Evolutionary conservation across 208 protist species (phyloP), one percentile per base, ranked within the genome.

Genomic region (Trypanosoma platydactyli): DNA sequence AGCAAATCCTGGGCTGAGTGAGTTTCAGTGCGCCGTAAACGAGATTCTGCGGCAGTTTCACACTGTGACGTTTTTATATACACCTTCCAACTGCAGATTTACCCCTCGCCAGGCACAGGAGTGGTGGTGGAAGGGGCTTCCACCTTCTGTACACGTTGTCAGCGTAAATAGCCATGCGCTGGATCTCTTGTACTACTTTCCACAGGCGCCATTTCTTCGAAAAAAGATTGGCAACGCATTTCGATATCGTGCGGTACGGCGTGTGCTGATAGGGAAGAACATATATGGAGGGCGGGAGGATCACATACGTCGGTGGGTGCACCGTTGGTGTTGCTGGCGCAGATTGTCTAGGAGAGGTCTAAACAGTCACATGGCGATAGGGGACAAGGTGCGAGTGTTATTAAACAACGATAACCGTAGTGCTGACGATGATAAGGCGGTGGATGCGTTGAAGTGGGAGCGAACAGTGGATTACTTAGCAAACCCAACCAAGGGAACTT

Each of bases 381-480:
- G 56, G 66, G 68, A 74, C 16, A 44, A 54, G 51, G 24, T 20
- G 24, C 27, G 52, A 46, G 30, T 67, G 11, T 54, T 69, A 18
- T 57, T 50, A 35, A 38, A 20, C 27, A 35, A 65, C 13, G 42
- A 69, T 45, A 3, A 7, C 16, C 41, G 0, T 15, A 45, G 80
- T 24, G 45, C 40, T 13, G 33, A 59, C 25, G 41, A 38, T 35
- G 70, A 83, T 30, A 57, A 74, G 18, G 80, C 77, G 1, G 30
- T 64, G 5, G 46, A 82, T 50, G 83, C 81, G 7, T 61, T 92
- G 5, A 57, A 79, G 35, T 69, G 53, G 44, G 86, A 92, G 71
- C 86, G 86, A 2, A 67, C 71, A 24, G 57, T 93, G 4, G 86
- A 93, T 20, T 90, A 90, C 60, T 63, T 93, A 27, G 81, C 81